Evolutionary conservation across 2,329 filamentous ascomycete species (phyloP).

Genomic region (Talaromyces sp.): DNA sequence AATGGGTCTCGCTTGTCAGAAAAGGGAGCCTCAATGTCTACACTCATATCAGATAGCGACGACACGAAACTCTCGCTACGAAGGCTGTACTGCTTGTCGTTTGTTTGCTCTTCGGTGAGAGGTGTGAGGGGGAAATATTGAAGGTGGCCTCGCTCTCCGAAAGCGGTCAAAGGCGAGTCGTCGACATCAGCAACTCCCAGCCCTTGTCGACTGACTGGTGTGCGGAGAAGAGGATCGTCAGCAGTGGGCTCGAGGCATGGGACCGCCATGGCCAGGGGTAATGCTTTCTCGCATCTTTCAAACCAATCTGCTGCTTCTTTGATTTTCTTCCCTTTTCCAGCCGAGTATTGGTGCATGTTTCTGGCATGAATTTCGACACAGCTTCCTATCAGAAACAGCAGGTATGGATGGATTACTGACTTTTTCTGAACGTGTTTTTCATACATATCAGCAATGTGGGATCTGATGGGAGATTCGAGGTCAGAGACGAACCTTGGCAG

Average conservation of each 20-base stretch:
- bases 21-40: not conserved
- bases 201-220: not conserved
- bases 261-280: not conserved
- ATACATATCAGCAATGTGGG: not conserved
- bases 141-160: not conserved
- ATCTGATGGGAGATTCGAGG: not conserved
- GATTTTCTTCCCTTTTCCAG: constrained; percentile 7
- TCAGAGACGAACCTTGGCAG: not conserved
- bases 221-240: not conserved
- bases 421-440: not conserved
- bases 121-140: not conserved
- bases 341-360: constrained; percentile 12
- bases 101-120: not conserved
- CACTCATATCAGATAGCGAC: constrained; percentile 1
- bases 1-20: constrained; percentile 9
- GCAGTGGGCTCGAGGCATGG: not conserved
- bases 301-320: constrained; percentile 7
- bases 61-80: not conserved
- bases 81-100: not conserved
- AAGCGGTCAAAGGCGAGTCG: not conserved
- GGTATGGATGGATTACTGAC: constrained; percentile 1
- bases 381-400: constrained; percentile 7
- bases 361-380: constrained; percentile 11
- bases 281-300: constrained; percentile 4
- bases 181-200: not conserved